These are phyloP conservation scores for Salvia sclarea DNA, from an alignment of 305 asterid species.

Conservation along the genomic window DNA sequence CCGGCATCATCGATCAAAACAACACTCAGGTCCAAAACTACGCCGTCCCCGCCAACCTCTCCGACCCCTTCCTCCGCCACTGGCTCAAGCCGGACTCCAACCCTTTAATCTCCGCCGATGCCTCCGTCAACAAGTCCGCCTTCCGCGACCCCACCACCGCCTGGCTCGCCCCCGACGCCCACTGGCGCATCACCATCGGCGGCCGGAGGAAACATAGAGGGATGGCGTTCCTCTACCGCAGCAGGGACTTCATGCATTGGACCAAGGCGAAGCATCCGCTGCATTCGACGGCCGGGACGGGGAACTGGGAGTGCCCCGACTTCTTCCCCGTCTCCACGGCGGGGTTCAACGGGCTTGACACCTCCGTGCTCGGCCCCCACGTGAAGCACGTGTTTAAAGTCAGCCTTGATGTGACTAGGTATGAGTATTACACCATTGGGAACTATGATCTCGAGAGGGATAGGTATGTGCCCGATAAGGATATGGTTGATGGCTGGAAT, in stretches of 20 bases:
- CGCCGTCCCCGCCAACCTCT: slow-evolving; percentile 42
- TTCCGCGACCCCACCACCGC: slow-evolving; percentile 56
- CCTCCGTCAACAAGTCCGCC: slow-evolving; percentile 32
- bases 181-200: slow-evolving; percentile 39
- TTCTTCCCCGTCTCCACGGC: slow-evolving; percentile 39
- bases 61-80: slow-evolving; percentile 44
- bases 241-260: slow-evolving; percentile 45
- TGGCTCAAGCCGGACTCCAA: slow-evolving; percentile 52
- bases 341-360: slow-evolving; percentile 34
- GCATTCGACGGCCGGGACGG: slow-evolving; percentile 31
- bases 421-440: slow-evolving; percentile 47
- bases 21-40: slow-evolving; percentile 47
- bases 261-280: slow-evolving; percentile 36
- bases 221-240: slow-evolving; percentile 39
- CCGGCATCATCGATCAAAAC: slow-evolving; percentile 40
- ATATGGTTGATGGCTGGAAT: slow-evolving; percentile 39
- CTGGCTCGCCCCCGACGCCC: slow-evolving; percentile 42
- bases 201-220: slow-evolving; percentile 33
- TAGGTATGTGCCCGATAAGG: slow-evolving; percentile 42
- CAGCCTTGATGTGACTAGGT: slow-evolving; percentile 44
- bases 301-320: slow-evolving; percentile 51
- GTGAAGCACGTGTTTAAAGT: slow-evolving; percentile 46
- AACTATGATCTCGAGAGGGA: slow-evolving; percentile 32
- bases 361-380: slow-evolving; percentile 28
- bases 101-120: slow-evolving; percentile 37